These are phyloP conservation scores for Chlorella sp. DNA, from an alignment of 139 green algal genomes.

Conservation along the genomic window DNA sequence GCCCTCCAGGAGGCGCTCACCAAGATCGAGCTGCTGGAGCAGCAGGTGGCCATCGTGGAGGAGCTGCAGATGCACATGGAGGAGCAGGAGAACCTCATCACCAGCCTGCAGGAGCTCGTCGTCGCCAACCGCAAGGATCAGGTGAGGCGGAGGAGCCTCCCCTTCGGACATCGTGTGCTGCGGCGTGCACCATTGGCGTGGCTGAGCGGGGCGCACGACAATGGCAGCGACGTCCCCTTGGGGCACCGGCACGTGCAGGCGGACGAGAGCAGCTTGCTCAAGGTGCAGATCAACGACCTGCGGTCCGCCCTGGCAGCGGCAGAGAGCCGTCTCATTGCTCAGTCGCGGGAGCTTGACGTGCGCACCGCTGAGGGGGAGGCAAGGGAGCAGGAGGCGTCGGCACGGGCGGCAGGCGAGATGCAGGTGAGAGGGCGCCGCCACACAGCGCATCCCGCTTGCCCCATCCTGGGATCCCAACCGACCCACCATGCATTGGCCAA, in stretches of 20 bases:
- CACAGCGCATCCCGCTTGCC: neutral
- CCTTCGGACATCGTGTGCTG: neutral
- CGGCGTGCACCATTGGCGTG: no score
- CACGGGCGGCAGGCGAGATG: neutral
- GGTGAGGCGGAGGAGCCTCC: neutral
- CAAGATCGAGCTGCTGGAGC: slow-evolving; percentile 19
- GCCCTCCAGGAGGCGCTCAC: slow-evolving; percentile 12
- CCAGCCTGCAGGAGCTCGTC: slow-evolving; percentile 11
- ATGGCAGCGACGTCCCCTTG: no score
- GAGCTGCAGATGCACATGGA: slow-evolving; percentile 22
- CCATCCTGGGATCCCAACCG: no score
- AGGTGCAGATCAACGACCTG: slow-evolving; percentile 32
- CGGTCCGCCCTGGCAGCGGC: neutral
- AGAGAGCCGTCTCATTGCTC: neutral
- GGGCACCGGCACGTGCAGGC: no score
- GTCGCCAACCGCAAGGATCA: neutral
- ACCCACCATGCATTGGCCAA: no score
- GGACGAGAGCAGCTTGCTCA: slow-evolving; percentile 1
- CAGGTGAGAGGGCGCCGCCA: neutral
- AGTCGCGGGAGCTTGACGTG: neutral
- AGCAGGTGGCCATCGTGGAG: slow-evolving; percentile 17
- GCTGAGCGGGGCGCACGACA: no score
- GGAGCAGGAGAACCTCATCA: slow-evolving; percentile 24
- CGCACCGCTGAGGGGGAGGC: neutral
- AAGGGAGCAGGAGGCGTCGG: neutral